phyloP scores from a whole-genome alignment of 371 early-diverging fungal genomes.

The Neoconidiobolus thromboides region DNA sequence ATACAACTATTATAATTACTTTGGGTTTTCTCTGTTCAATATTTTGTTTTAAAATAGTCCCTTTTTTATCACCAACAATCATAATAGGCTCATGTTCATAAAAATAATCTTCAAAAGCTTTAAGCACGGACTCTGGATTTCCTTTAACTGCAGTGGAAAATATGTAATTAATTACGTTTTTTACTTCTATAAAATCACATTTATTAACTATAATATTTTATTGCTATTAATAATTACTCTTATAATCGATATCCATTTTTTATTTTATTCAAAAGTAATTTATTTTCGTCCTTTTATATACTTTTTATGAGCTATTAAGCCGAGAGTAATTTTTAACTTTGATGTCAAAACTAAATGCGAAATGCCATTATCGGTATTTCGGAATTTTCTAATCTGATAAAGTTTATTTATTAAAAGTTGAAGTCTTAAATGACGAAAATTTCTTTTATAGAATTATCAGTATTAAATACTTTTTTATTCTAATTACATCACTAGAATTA shows the following conservation, averaged over 20 bases:
- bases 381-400: too few species aligned
- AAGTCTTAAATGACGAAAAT: too few species aligned
- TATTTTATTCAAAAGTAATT: too few species aligned
- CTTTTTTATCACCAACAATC: slow-evolving; percentile 2
- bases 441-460: too few species aligned
- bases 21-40: slow-evolving; percentile 1
- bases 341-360: too few species aligned
- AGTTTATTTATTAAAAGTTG: too few species aligned
- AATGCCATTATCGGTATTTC: too few species aligned
- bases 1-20: neutral
- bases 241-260: neutral
- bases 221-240: neutral
- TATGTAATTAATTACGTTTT: neutral
- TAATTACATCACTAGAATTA: too few species aligned
- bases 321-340: too few species aligned
- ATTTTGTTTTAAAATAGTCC: neutral
- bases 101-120: neutral
- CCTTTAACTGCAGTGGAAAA: neutral
- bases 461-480: too few species aligned
- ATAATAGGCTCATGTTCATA: neutral
- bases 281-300: too few species aligned
- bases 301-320: too few species aligned
- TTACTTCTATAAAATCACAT: neutral
- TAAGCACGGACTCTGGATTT: neutral
- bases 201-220: neutral